Conservation (phyloP, 2,329 filamentous ascomycete genomes). For the Tolypocladium guangdongense region DNA sequence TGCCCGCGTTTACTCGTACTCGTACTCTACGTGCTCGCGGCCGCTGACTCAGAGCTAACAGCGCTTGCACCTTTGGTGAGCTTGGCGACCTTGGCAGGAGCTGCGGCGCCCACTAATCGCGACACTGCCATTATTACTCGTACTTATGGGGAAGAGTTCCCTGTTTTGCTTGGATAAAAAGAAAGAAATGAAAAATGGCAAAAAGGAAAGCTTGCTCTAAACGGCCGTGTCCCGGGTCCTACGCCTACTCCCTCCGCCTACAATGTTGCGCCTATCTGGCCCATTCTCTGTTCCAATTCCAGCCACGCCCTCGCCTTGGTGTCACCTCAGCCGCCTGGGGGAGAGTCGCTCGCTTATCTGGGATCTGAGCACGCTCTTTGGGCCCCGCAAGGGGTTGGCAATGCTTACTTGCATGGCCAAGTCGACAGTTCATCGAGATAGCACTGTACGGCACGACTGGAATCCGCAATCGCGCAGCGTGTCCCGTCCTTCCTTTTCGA, state of each 20-base stretch:
- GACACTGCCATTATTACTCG: not conserved
- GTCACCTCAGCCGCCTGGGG: constrained; percentile 5
- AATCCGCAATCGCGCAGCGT: not conserved
- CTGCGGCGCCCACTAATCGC: too few relatives aligned
- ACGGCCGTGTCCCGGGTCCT: not conserved
- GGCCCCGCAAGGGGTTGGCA: not conserved
- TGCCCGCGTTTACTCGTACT: not conserved
- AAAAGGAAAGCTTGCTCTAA: not conserved
- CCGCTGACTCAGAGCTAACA: not conserved
- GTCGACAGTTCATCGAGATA: too few relatives aligned
- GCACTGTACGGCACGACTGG: not conserved
- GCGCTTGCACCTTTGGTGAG: too few relatives aligned
- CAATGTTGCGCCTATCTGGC: not conserved
- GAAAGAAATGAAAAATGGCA: not conserved
- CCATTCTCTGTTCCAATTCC: not conserved
- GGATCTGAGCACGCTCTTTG: not conserved
- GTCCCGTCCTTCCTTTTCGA: not conserved
- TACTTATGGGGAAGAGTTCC: too few relatives aligned
- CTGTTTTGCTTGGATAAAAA: not conserved
- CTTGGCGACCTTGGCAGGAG: too few relatives aligned
- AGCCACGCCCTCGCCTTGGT: not conserved
- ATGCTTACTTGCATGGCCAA: not conserved
- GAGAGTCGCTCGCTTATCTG: constrained; percentile 4
- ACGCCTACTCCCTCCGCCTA: not conserved
- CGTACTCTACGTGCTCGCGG: not conserved